Evolutionary conservation across 1,139 yeast species (phyloP).

Genomic region (Yamadazyma aaseri): DNA sequence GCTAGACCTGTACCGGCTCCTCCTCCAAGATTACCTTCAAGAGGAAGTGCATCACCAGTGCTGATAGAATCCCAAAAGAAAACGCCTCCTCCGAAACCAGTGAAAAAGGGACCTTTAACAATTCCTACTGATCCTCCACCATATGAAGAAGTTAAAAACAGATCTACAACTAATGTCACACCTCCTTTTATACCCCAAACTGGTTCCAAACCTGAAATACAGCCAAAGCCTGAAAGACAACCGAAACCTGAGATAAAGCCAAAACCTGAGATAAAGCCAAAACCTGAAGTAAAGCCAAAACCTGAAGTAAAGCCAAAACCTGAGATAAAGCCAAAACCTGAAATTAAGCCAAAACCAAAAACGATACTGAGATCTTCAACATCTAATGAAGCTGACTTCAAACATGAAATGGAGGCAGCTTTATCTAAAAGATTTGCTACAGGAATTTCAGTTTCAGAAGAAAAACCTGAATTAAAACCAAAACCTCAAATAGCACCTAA

Average conservation of each 20-base stretch:
- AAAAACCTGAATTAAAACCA: slow-evolving; percentile 12
- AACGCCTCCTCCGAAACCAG: slow-evolving; percentile 42
- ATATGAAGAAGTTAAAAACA: slow-evolving; percentile 15
- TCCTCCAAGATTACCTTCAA: slow-evolving; percentile 15
- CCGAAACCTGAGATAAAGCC: no score
- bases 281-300: slow-evolving; percentile 5
- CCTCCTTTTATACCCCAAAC: no score
- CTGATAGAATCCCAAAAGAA: slow-evolving; percentile 17
- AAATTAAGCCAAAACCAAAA: slow-evolving; percentile 5
- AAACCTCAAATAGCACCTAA: slow-evolving; percentile 13
- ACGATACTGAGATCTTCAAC: slow-evolving; percentile 10
- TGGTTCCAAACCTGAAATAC: slow-evolving; percentile 11
- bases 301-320: slow-evolving; percentile 17
- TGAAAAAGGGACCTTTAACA: slow-evolving; percentile 24
- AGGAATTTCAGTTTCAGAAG: neutral
- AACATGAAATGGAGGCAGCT: slow-evolving; percentile 9
- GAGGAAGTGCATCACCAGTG: slow-evolving; percentile 7
- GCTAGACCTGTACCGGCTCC: slow-evolving; percentile 8
- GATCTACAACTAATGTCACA: neutral
- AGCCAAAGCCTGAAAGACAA: slow-evolving; percentile 14
- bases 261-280: neutral
- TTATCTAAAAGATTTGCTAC: slow-evolving; percentile 6
- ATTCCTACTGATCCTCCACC: slow-evolving; percentile 26
- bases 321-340: slow-evolving; percentile 5
- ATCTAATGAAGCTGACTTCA: slow-evolving; percentile 1